Conservation (phyloP, 202 grass and related monocot species). For the Setaria italica region DNA sequence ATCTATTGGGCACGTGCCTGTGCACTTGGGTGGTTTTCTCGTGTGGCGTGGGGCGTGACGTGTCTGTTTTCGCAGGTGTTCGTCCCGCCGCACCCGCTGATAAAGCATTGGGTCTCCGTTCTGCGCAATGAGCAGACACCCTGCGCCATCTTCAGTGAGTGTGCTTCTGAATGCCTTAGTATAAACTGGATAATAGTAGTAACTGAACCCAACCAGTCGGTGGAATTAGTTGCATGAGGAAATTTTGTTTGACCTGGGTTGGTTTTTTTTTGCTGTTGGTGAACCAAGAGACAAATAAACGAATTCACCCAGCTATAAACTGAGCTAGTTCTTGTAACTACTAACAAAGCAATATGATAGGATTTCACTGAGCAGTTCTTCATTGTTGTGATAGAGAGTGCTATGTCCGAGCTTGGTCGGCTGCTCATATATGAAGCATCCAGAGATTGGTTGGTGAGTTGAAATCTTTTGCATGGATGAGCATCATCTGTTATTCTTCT, state of each 20-base stretch:
- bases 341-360: neutral
- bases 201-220: neutral
- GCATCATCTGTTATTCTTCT: neutral
- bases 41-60: constrained; percentile 7
- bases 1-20: constrained; percentile 32
- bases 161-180: constrained; percentile 40
- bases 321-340: neutral
- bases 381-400: constrained; percentile 70
- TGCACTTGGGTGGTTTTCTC: constrained; percentile 6
- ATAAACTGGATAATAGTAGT: constrained; percentile 8
- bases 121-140: constrained; percentile 98
- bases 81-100: constrained; percentile 94
- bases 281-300: neutral
- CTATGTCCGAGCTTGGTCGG: constrained; percentile 96
- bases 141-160: constrained; percentile 88
- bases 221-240: constrained; percentile 7
- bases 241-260: constrained; percentile 1
- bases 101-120: constrained; percentile 97
- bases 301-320: neutral
- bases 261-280: neutral
- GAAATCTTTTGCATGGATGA: constrained; percentile 31
- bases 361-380: constrained; percentile 1
- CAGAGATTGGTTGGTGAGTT: constrained; percentile 93
- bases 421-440: constrained; percentile 94
- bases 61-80: constrained; percentile 69